Evolutionary conservation across 2,329 filamentous ascomycete genomes (phyloP), one percentile per base, ranked within the genome.

Genomic region (Ophiostoma sp.): DNA sequence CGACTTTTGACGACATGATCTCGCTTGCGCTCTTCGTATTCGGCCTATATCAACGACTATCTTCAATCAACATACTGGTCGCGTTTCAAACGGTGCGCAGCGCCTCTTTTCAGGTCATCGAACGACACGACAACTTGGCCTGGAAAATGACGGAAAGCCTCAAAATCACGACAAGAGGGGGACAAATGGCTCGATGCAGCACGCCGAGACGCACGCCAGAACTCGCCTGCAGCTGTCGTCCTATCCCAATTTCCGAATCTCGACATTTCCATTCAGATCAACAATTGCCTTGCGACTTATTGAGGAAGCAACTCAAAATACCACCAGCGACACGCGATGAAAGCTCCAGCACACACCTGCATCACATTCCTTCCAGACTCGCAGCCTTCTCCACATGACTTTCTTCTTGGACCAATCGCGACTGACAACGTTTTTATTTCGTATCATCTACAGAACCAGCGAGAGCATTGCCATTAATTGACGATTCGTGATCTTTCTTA

Each of bases 171-270:
- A 22, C 45, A 55, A 22, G 17, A 19, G 48, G 31, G n/a, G 25
- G 31, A 17, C 66, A 52, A 69, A 55, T 55, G 66, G 48, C 66
- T 69, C 48, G 28, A 55, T 22, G 66, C 66, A 52, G 19, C 66
- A 55, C 66, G 48, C 31, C 66, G 31, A 55, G 66, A 50, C n/a
- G 31, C 66, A 55, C 19, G 63, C 63, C 68, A 48, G 64, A 66
- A n/a, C 36, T 48, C 42, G 66, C 48, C 63, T 69, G 63, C 71
- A 39, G 64, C 39, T 63, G 50, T 42, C n/a, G 66, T 73, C 66
- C 66, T 31, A 42, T 66, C 15, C 9, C 39, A 50, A 42, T 25
- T 50, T 70, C 5, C 45, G 15, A 15, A n/a, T n/a, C n/a, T 31
- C 64, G 25, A 50, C 59, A 42, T 25, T 70, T 61, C 50, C n/a